Evolutionary conservation across 179 eudicot species (phyloP), one percentile per base, ranked within the genome.

Genomic region (Pouteria campechiana): DNA sequence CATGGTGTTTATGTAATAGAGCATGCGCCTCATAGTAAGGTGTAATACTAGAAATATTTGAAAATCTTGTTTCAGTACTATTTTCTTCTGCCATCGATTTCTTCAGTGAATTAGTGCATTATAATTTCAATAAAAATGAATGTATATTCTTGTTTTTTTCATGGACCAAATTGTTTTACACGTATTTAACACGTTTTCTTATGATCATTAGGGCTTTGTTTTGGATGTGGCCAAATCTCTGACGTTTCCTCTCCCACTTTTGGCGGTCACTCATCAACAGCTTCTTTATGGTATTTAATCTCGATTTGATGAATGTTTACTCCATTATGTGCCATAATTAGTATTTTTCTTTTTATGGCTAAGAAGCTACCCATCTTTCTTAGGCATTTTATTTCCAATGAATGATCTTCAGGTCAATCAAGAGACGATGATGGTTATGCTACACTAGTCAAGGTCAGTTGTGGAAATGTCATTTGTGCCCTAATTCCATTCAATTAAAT

Each of bases 211-310:
- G 99, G 94, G 79, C 27, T 57, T 46, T 52, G 76, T 78, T 39
- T 53, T 88, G 60, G 79, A 72, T 48, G 58, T 67, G 74, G 94
- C 96, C 36, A 92, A 79, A 63, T 87, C 93, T 60, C 65, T 72
- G 58, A 63, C 69, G 50, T 92, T 92, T 75, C 99, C 99, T 44
- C 65, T 88, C 57, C 99, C 92, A 46, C 99, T 92, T 61, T 62
- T 88, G 52, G 81, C 83, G 32, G 93, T 78, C 61, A 84, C 99
- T 46, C 74, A 83, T 63, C 99, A 92, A 61, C 99, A 92, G 64
- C 87, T 92, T 28, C 10, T 50, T 21, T 22, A 18, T 17, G 4
- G 12, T 25, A 7, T 44, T 44, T 23, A 15, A 23, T 7, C 21
- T 18, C 35, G 8, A 20, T 15, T 9, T 17, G 6, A 12, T 7